Evolutionary conservation across 371 early-diverging fungal genomes (phyloP), one percentile per base, ranked within the genome.

Genomic region (Conidiobolus incongruus): DNA sequence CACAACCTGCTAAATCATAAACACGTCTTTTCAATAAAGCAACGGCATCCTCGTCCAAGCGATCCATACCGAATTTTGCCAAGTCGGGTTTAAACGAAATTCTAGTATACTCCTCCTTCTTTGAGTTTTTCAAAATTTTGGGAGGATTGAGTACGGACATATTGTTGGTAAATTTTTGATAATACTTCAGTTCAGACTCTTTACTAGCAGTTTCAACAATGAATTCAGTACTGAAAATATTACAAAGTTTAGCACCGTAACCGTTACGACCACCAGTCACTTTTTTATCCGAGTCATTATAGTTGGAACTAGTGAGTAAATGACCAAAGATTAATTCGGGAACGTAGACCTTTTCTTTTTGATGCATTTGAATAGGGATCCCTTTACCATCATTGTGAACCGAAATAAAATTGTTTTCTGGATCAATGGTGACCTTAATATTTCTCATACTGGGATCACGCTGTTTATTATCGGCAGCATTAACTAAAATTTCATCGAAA

Each of bases 251-350:
- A 30, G 99, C 99, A 44, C 99, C 99, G 57, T 91, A 99, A 36
- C 99, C 99, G 60, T 99, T 99, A 37, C 99, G 69, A 23, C 99
- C 99, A 54, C 99, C 99, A 5, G 93, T 90, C 16, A 93, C 81
- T 58, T 99, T 99, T 59, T 97, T 89, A 56, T 99, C 89, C 20
- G 73, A 61, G 58, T 99, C 99, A 58, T 99, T 78, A 59, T 99
- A 99, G 68, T 99, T 99, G 44, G 92, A 90, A 16, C 92, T 90
- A 0, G 99, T 99, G 37, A 99, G 62, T 20, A 99, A 64, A 53
- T 99, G 97, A 0, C 99, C 99, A 69, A 99, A 99, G 43, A 99
- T 99, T 40, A 99, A 70, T 53, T 99, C 99, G 2, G 99, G 99
- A 0, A 99, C 96, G 53, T 94, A 98, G 15, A 94, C 75, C 8